Conservation (phyloP, 1,284 basidiomycete genomes). For the Sanghuangporus weigelae region DNA sequence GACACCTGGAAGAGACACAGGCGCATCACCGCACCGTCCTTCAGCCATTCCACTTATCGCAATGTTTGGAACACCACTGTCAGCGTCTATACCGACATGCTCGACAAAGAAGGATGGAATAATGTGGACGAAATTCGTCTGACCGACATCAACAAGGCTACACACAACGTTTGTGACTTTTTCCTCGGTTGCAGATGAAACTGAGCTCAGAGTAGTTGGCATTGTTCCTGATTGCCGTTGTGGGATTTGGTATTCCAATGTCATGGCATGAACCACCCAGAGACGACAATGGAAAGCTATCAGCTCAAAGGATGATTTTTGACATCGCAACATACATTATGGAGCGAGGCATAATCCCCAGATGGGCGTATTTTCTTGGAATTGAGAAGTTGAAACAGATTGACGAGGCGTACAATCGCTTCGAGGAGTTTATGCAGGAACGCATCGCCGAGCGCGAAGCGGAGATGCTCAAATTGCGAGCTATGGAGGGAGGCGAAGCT, state of each 20-base stretch:
- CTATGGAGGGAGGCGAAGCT: constrained; percentile 1
- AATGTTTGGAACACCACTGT: constrained; percentile 24
- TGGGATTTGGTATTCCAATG: constrained; percentile 17
- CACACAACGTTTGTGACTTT: background rate
- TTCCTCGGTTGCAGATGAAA: background rate
- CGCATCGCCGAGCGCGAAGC: constrained; percentile 5
- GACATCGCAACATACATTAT: constrained; percentile 8
- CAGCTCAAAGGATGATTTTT: constrained; percentile 13
- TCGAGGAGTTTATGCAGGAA: constrained; percentile 15
- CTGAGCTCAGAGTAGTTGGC: background rate
- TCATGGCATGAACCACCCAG: constrained; percentile 4
- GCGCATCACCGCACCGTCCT: constrained; percentile 28
- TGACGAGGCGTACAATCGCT: constrained; percentile 12
- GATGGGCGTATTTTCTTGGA: constrained; percentile 11
- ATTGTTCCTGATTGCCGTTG: constrained; percentile 13
- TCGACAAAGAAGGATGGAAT: constrained; percentile 26
- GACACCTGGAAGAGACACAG: constrained; percentile 30
- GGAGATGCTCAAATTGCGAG: constrained; percentile 5
- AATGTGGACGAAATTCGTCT: constrained; percentile 16
- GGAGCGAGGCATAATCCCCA: background rate
- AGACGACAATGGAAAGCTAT: constrained; percentile 9
- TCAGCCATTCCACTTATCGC: constrained; percentile 26
- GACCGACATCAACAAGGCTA: background rate
- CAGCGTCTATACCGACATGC: constrained; percentile 26
- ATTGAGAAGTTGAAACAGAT: constrained; percentile 5